Conservation (phyloP, 495 filamentous ascomycete genomes). For the Trichoderma gamsii region DNA sequence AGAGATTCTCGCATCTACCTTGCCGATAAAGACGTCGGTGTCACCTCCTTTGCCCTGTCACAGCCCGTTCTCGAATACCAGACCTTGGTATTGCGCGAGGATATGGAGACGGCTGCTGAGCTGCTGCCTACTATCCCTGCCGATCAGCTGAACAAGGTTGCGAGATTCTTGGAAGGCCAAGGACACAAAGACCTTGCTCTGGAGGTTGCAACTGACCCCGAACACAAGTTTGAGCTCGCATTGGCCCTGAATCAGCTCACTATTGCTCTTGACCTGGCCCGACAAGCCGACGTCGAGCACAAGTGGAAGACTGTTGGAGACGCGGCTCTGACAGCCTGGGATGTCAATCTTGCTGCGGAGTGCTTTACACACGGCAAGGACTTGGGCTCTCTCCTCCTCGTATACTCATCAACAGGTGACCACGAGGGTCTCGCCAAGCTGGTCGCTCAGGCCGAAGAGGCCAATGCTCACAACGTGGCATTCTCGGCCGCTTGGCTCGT, state of each 20-base stretch:
- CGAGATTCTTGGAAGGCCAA: conserved; percentile 95
- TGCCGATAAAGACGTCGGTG: conserved; percentile 87
- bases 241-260: conserved; percentile 75
- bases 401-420: conserved; percentile 78
- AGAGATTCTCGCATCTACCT: conserved; percentile 91
- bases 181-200: conserved; percentile 93
- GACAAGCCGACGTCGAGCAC: conserved; percentile 79
- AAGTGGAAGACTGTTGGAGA: conserved; percentile 97
- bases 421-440: conserved; percentile 64
- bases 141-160: conserved; percentile 95
- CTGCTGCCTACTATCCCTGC: conserved; percentile 74
- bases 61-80: conserved; percentile 96
- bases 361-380: conserved; percentile 90
- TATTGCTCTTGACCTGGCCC: conserved; percentile 78
- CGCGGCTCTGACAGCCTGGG: conserved; percentile 79
- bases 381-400: conserved; percentile 76
- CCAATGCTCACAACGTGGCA: conserved; percentile 81
- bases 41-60: conserved; percentile 85
- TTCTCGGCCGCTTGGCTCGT: conserved; percentile 88
- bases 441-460: conserved; percentile 63
- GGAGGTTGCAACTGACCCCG: conserved; percentile 90
- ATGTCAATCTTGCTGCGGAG: conserved; percentile 79
- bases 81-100: conserved; percentile 89
- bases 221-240: conserved; percentile 94
- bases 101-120: conserved; percentile 86